A percentile compares a stretch with the other conserved stretches of the same genome.
phyloP scores from a whole-genome alignment of 805 yeast species.

The Pichia ethanolica region DNA sequence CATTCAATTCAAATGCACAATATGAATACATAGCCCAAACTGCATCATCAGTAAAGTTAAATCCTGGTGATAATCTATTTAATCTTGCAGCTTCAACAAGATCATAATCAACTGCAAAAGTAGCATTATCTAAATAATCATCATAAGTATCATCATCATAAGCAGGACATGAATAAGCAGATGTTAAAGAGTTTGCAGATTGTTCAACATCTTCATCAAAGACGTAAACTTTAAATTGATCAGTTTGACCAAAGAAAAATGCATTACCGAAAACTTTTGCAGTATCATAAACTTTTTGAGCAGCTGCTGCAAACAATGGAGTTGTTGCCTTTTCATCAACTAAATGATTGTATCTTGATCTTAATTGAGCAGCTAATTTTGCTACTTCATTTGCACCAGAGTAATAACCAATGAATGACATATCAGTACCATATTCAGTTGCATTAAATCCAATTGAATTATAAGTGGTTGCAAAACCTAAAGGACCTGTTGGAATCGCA shows the following conservation, averaged over 20 bases:
- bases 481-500: conserved; percentile 35
- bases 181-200: neutral
- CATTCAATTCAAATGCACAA: neutral
- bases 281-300: neutral
- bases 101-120: neutral
- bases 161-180: neutral
- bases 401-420: neutral
- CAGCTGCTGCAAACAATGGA: neutral
- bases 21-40: neutral
- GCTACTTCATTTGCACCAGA: neutral
- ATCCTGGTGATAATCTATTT: neutral
- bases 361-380: neutral
- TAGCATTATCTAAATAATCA: neutral
- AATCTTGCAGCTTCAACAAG: neutral
- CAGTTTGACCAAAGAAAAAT: neutral
- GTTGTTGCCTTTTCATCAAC: neutral
- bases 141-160: neutral
- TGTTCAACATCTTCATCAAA: neutral
- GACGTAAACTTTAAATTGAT: neutral
- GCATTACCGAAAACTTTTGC: neutral
- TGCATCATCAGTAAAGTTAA: neutral
- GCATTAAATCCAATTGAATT: conserved; percentile 17
- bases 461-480: conserved; percentile 43
- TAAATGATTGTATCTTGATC: neutral
- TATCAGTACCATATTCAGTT: neutral